phyloP scores from a whole-genome alignment of 352 stramenopile genomes.

The Thalassiosira sp. region DNA sequence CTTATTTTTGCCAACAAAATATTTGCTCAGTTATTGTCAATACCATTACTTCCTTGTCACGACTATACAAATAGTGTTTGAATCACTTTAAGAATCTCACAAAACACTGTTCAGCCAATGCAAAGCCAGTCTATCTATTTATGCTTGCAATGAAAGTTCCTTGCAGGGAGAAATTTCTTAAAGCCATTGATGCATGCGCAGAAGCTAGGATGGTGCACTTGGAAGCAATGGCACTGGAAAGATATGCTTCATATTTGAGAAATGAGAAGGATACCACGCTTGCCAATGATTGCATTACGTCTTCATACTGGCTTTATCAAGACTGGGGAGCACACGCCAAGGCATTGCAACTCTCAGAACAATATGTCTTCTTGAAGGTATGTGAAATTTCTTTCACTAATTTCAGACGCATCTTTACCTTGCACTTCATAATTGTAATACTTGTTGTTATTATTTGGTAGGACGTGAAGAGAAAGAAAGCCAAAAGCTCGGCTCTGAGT shows the following conservation, averaged over 20 bases:
- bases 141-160: conserved; percentile 39
- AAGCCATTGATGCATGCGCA: conserved; percentile 36
- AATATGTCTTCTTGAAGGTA: not conserved
- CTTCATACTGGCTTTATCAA: conserved; percentile 27
- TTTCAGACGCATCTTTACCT: not conserved
- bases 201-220: conserved; percentile 35
- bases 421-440: too few species aligned
- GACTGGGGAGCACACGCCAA: conserved; percentile 6
- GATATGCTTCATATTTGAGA: conserved; percentile 27
- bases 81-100: conserved; percentile 23
- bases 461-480: too few species aligned
- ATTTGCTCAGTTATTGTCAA: not conserved
- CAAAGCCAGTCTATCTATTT: conserved; percentile 35
- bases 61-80: conserved; percentile 10
- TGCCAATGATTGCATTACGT: conserved; percentile 20
- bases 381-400: not conserved
- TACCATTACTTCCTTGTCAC: not conserved
- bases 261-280: conserved; percentile 2
- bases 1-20: not conserved
- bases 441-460: too few species aligned
- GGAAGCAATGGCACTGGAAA: conserved; percentile 41
- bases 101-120: conserved; percentile 43
- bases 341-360: not conserved
- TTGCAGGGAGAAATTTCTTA: conserved; percentile 12
- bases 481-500: not conserved